phyloP scores from a whole-genome alignment of 169 alveolate species.

The Blepharisma undulans region DNA sequence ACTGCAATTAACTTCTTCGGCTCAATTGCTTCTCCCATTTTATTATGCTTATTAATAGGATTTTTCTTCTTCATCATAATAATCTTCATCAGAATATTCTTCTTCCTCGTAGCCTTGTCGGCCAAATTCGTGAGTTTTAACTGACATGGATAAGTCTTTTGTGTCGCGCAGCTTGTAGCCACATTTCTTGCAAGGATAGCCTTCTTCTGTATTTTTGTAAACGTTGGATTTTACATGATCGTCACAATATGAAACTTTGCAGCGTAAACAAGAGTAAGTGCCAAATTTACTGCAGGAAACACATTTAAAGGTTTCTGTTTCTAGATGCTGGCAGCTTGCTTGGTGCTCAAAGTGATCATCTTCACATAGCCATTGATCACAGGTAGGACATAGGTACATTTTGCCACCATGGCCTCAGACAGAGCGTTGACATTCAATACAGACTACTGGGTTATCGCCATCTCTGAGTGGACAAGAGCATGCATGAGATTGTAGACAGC shows the following conservation, averaged over 20 bases:
- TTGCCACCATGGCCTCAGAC: constrained; percentile 41
- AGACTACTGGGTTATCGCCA: neutral
- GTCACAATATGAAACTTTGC: constrained; percentile 19
- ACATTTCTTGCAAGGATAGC: constrained; percentile 34
- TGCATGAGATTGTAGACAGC: constrained; percentile 23
- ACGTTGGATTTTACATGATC: constrained; percentile 5
- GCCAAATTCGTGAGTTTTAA: constrained; percentile 35
- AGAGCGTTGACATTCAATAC: constrained; percentile 30
- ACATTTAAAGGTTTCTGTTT: constrained; percentile 27
- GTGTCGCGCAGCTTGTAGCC: constrained; percentile 18
- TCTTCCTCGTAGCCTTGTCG: constrained; percentile 11
- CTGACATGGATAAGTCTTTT: neutral
- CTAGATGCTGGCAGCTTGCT: constrained; percentile 37
- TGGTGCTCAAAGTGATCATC: constrained; percentile 41
- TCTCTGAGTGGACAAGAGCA: constrained; percentile 32
- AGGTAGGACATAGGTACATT: constrained; percentile 5
- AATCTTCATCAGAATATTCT: neutral
- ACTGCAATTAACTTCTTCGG: constrained; percentile 14
- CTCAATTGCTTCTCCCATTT: constrained; percentile 12
- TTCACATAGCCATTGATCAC: constrained; percentile 30
- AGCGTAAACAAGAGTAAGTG: neutral
- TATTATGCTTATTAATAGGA: neutral
- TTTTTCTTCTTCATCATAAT: neutral
- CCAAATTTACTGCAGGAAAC: constrained; percentile 28
- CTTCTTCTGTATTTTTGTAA: constrained; percentile 8